These are phyloP conservation scores for Ophiocordyceps sinensis DNA, from an alignment of 2,329 filamentous ascomycete genomes.

Conservation along the genomic window DNA sequence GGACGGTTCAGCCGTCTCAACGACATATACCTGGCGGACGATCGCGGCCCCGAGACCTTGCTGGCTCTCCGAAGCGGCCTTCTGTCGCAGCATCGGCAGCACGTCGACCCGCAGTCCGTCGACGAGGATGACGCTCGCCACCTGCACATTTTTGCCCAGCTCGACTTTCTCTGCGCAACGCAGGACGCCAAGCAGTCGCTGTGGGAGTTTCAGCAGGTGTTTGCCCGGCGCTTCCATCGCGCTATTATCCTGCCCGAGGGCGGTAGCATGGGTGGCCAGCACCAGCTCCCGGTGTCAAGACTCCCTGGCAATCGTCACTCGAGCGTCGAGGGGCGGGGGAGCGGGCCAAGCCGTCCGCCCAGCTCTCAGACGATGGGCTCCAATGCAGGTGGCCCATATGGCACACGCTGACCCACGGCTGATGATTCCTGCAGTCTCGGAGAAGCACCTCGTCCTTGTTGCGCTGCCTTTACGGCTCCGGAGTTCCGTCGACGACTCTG, in stretches of 20 bases:
- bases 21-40: neutral
- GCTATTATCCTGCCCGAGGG: constrained; percentile 25
- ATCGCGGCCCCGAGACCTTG: neutral
- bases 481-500: neutral
- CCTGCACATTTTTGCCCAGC: constrained; percentile 28
- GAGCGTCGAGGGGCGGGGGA: neutral
- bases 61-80: constrained; percentile 36
- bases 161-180: constrained; percentile 32
- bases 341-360: neutral
- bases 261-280: constrained; percentile 12
- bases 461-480: constrained; percentile 1
- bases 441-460: neutral
- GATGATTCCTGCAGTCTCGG: neutral
- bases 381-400: constrained; percentile 1
- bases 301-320: constrained; percentile 10
- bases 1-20: constrained; percentile 35
- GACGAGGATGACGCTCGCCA: constrained; percentile 24
- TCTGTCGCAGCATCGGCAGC: constrained; percentile 12
- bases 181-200: constrained; percentile 32
- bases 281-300: constrained; percentile 11
- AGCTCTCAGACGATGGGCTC: neutral
- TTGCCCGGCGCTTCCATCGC: constrained; percentile 26
- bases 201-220: constrained; percentile 32
- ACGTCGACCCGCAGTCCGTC: constrained; percentile 1
- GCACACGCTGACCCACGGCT: neutral